These are phyloP conservation scores for Stephania japonica DNA, from an alignment of 164 flowering plant species.

Conservation along the genomic window DNA sequence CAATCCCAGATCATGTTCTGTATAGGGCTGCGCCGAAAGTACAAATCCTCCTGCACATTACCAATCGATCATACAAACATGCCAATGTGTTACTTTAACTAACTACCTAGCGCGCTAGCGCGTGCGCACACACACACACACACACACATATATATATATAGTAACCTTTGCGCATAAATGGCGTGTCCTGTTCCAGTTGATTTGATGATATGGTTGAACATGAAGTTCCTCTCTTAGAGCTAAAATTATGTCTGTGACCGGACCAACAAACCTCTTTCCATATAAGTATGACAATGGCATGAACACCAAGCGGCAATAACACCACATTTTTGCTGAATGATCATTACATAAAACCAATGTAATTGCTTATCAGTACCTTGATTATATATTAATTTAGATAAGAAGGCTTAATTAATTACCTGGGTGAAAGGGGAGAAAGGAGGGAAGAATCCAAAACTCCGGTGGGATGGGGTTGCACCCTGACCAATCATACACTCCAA, in stretches of 20 bases:
- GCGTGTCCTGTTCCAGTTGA: slow-evolving; percentile 42
- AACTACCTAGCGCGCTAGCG: no score
- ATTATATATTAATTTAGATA: neutral
- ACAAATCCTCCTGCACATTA: slow-evolving; percentile 32
- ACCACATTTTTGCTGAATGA: slow-evolving; percentile 30
- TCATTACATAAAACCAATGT: neutral
- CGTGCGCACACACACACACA: no score
- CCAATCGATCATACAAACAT: neutral
- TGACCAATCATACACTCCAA: slow-evolving; percentile 63
- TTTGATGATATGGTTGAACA: slow-evolving; percentile 29
- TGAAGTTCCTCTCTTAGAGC: slow-evolving; percentile 40
- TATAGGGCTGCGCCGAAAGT: slow-evolving; percentile 29
- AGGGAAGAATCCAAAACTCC: slow-evolving; percentile 57
- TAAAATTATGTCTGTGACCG: slow-evolving; percentile 26
- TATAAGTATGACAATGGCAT: slow-evolving; percentile 35
- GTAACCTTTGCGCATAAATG: slow-evolving; percentile 40
- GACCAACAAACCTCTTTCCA: slow-evolving; percentile 46
- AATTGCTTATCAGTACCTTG: neutral
- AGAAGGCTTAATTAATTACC: slow-evolving; percentile 21
- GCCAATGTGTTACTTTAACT: neutral
- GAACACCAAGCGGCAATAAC: slow-evolving; percentile 29
- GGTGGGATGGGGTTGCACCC: slow-evolving; percentile 72
- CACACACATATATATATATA: no score
- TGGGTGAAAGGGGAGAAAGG: slow-evolving; percentile 45
- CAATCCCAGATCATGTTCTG: slow-evolving; percentile 33